These are phyloP conservation scores for Xylaria multiplex DNA, from an alignment of 2,329 filamentous ascomycete genomes.

Conservation along the genomic window DNA sequence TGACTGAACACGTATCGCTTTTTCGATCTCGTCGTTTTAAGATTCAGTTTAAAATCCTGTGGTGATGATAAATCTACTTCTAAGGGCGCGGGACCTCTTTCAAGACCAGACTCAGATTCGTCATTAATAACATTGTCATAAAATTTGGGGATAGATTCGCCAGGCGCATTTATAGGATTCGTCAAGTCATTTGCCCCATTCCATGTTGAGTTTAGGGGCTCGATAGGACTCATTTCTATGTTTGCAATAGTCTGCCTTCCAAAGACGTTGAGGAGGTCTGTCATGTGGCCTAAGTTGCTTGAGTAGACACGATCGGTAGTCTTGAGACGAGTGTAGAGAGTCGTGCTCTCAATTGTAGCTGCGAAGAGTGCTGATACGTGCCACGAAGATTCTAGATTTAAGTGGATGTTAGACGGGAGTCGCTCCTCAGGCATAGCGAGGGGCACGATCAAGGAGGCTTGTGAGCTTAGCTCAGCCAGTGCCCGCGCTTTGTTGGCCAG, in stretches of 20 bases:
- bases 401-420: constrained; percentile 65
- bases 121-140: constrained; percentile 49
- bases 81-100: constrained; percentile 49
- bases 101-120: constrained; percentile 41
- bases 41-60: constrained; percentile 50
- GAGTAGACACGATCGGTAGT: constrained; percentile 53
- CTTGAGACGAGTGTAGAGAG: constrained; percentile 77
- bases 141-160: constrained; percentile 46
- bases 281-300: constrained; percentile 69
- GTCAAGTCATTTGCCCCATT: constrained; percentile 40
- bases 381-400: constrained; percentile 78
- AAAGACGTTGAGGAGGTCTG: constrained; percentile 74
- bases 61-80: constrained; percentile 55
- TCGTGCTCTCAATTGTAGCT: constrained; percentile 80
- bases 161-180: constrained; percentile 43
- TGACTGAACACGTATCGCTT: constrained; percentile 57
- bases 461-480: constrained; percentile 72
- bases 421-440: constrained; percentile 69
- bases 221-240: constrained; percentile 72
- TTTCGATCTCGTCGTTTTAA: constrained; percentile 39
- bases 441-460: constrained; percentile 82
- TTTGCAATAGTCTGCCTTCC: constrained; percentile 84
- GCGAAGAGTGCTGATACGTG: constrained; percentile 80
- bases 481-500: constrained; percentile 80
- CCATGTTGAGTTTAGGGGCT: constrained; percentile 46